Evolutionary conservation across 179 eudicot genomes (phyloP).

Genomic region (Spergularia azorica): DNA sequence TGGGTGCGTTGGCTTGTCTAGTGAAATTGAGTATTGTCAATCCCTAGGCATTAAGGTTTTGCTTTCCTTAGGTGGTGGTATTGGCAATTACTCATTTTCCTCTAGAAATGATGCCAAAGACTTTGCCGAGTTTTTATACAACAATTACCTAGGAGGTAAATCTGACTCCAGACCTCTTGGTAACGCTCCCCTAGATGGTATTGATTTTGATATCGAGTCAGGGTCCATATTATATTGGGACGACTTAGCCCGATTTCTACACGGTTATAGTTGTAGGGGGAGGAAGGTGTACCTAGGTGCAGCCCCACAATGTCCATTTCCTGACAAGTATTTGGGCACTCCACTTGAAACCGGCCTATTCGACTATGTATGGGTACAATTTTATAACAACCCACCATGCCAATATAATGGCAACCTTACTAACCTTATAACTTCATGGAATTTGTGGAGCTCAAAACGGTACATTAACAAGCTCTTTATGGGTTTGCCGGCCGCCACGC

Average conservation of each 20-base stretch:
- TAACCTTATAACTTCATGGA: constrained; percentile 49
- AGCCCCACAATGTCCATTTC: constrained; percentile 76
- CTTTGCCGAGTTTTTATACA: constrained; percentile 46
- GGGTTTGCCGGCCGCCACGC: constrained; percentile 73
- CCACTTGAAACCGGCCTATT: constrained; percentile 55
- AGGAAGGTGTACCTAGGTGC: constrained; percentile 54
- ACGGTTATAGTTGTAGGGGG: constrained; percentile 12
- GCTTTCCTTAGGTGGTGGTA: constrained; percentile 61
- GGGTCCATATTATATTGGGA: constrained; percentile 49
- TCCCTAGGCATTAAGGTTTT: constrained; percentile 50
- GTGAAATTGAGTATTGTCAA: constrained; percentile 50
- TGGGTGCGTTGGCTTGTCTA: constrained; percentile 45
- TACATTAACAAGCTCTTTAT: constrained; percentile 54
- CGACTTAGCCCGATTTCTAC: constrained; percentile 36
- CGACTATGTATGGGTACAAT: constrained; percentile 78
- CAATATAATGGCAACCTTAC: constrained; percentile 43
- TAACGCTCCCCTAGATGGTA: constrained; percentile 47
- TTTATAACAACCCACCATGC: constrained; percentile 73
- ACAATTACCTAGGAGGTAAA: constrained; percentile 51
- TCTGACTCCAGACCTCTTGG: constrained; percentile 54
- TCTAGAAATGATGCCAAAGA: constrained; percentile 50
- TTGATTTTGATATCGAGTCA: constrained; percentile 67
- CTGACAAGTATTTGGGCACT: constrained; percentile 47
- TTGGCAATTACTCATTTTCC: constrained; percentile 56
- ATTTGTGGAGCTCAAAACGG: constrained; percentile 40